phyloP scores from a whole-genome alignment of 768 basidiomycete genomes.

The Trametes sanguinea region DNA sequence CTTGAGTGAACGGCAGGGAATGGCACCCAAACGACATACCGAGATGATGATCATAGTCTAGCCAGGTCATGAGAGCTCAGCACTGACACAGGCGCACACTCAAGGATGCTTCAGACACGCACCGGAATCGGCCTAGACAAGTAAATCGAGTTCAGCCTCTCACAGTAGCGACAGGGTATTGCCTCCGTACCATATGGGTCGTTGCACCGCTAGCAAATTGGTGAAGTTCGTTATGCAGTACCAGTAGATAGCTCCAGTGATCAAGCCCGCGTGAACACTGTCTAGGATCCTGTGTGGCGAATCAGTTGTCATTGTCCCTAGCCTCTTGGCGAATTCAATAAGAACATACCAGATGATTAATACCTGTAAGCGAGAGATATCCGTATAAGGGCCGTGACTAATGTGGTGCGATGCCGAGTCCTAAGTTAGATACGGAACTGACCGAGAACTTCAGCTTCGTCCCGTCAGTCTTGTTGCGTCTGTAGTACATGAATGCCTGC shows the following conservation, averaged over 20 bases:
- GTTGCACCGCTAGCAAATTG: background rate
- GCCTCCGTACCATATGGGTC: conserved; percentile 1
- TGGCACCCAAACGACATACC: background rate
- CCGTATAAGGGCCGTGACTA: too few relatives aligned
- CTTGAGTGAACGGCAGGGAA: too few relatives aligned
- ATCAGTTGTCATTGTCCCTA: too few relatives aligned
- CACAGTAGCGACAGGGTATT: background rate
- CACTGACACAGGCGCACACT: background rate
- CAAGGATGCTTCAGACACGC: background rate
- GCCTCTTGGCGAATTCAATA: background rate
- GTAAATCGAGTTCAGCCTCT: background rate
- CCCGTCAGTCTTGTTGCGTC: background rate
- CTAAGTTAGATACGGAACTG: background rate
- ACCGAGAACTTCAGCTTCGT: background rate
- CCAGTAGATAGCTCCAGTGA: conserved; percentile 7
- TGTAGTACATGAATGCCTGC: conserved; percentile 13
- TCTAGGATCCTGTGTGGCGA: conserved; percentile 7
- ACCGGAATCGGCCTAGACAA: background rate
- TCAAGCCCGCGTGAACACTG: conserved; percentile 3
- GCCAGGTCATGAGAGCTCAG: background rate
- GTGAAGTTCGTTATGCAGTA: conserved; percentile 7
- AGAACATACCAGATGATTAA: conserved; percentile 1
- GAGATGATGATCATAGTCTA: conserved; percentile 15
- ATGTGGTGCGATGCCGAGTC: background rate
- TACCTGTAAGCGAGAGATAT: background rate